A percentile compares a stretch with the other conserved stretches of the same genome.
Evolutionary conservation across 352 stramenopile genomes (phyloP).

Genomic region (Globisporangium emineosum): DNA sequence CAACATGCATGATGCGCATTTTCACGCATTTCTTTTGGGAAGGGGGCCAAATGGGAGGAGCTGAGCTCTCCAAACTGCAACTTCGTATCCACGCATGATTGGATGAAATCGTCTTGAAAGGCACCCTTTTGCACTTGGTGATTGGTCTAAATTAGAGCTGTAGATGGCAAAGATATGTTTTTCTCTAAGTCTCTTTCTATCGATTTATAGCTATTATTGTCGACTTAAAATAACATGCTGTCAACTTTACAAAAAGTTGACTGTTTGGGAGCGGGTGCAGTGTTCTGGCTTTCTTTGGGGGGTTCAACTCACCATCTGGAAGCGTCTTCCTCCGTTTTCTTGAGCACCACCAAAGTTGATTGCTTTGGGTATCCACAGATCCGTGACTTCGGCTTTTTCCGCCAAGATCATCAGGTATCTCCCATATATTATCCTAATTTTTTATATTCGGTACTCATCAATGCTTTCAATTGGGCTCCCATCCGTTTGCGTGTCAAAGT

Average conservation of each 20-base stretch:
- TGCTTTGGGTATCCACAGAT: not conserved
- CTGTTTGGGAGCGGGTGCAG: not conserved
- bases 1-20: constrained; percentile 3
- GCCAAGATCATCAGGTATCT: not conserved
- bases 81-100: not conserved
- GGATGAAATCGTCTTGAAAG: not conserved
- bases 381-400: not conserved
- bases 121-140: not conserved
- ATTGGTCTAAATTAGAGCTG: not conserved
- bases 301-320: not conserved
- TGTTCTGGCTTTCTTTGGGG: constrained; percentile 6
- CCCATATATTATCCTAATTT: not conserved
- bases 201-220: not conserved
- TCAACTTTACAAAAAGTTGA: not conserved
- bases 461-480: not conserved
- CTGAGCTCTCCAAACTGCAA: constrained; percentile 5
- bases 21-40: not conserved
- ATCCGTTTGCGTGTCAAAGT: not conserved
- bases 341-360: not conserved
- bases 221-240: not conserved
- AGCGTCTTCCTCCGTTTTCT: not conserved
- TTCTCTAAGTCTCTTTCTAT: not conserved
- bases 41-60: constrained; percentile 6
- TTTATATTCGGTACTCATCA: not conserved
- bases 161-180: constrained; percentile 10